Evolutionary conservation across 768 basidiomycete genomes (phyloP), one percentile per base, ranked within the genome.

Genomic region (Naematelia encephala): DNA sequence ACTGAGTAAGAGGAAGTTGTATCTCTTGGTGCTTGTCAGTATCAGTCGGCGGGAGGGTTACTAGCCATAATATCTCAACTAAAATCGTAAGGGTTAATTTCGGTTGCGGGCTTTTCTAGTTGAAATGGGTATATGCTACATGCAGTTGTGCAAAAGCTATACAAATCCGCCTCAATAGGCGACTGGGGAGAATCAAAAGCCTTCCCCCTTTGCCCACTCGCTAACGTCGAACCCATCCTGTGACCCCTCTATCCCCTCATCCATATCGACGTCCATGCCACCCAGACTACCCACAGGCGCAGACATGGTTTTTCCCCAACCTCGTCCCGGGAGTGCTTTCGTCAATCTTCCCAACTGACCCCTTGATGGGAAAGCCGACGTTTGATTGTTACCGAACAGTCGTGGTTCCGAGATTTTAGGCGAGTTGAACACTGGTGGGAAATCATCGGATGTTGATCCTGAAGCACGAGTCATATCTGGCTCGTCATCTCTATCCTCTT

Each of bases 181-280:
- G 8, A 39, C 34, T 8, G 34, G 8, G 34, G 34, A 16, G 8
- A 16, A 19, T 51, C 60, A 72, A 28, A 72, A 72, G 12, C 67
- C 54, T 60, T 67, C 65, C n/a, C 47, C 60, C 22, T 57, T 61
- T 14, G 66, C 66, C 70, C 70, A 72, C n/a, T 72, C 70, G 30
- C 57, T 62, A 5, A 73, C 59, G 51, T 65, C 64, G 46, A 69
- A 73, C 14, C 71, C 71, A 57, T 69, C 71, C 51, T 54, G 51
- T 22, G 30, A 57, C 8, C 29, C 54, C 12, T 16, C 51, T n/a
- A 14, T n/a, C 53, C 10, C 45, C 3, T 16, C 25, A 21, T 51
- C 28, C 63, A 59, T 54, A 59, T 72, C 68, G 5, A 73, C 62
- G 21, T 73, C 71, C 66, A 67, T 67, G 25, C 61, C 64, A 4